Evolutionary conservation across 2,329 filamentous ascomycete genomes (phyloP), one percentile per base, ranked within the genome.

Genomic region (Zymoseptoria crescenta): DNA sequence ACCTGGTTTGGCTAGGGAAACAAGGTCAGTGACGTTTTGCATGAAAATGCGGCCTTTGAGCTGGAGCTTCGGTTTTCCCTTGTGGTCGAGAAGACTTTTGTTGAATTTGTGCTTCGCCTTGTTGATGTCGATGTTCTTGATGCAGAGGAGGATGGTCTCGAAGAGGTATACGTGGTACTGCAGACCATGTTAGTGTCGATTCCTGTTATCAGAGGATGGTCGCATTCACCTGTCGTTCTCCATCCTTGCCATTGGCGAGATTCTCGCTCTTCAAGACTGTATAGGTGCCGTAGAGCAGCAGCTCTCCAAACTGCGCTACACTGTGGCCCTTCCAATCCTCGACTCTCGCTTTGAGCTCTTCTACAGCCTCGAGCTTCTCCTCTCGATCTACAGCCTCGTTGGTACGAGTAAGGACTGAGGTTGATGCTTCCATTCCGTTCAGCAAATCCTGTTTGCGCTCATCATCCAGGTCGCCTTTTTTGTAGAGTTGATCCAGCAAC

Each of bases 131-230:
- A 94, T 82, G 71, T 97, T 94, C 78, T 97, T 99, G 83, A 94
- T 97, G 74, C 94, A 97, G 30, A 99, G 83, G 50, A 99, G 79
- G 59, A 99, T 99, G 71, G 85, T 89, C 73, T 97, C 90, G 74
- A 99, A 99, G 29, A 99, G 85, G 75, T 96, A 99, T 62, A 99
- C 95, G 74, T 96, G 93, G 73, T 97, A 99, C 89, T 96, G 67
- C 28, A 21, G 19, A 53, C 35, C 63, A 13, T 63, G 61, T 56
- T 16, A 49, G 28, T 27, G 50, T 57, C 19, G 52, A 30, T 13
- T 30, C 8, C 10, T 20, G 53, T 10, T n/a, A 35, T 13, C 4
- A 7, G 51, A 28, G 41, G 4, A 24, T 21, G 20, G 27, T 59
- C 41, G 28, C 21, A 62, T 49, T 82, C 76, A 93, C 89, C 74